Conservation (phyloP, 163 green algal genomes). For the Scenedesmus sp. region DNA sequence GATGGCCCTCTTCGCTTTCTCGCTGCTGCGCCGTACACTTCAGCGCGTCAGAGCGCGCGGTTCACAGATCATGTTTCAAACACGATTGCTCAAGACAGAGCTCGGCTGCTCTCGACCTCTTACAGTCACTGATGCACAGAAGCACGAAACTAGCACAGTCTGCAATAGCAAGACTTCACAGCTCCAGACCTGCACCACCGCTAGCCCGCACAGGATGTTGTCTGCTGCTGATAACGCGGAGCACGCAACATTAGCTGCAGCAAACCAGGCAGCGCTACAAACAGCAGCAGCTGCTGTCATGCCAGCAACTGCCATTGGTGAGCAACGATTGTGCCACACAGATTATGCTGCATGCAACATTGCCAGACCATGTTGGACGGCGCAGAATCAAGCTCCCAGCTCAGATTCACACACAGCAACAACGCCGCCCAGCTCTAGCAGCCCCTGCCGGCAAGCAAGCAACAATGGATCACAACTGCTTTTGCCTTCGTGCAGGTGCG, state of each 20-base stretch:
- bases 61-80: too few relatives aligned
- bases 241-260: neutral
- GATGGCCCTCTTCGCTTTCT: too few relatives aligned
- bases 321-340: neutral
- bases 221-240: neutral
- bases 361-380: too few relatives aligned
- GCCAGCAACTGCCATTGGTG: neutral
- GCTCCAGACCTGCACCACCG: neutral
- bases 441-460: neutral
- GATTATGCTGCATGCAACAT: too few relatives aligned
- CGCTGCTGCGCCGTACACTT: too few relatives aligned
- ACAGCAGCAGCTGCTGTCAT: conserved; percentile 9
- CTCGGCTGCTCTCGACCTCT: neutral
- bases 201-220: neutral
- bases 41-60: too few relatives aligned
- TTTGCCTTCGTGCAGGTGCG: neutral
- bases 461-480: too few relatives aligned
- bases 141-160: neutral
- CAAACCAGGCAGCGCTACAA: neutral
- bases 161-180: neutral
- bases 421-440: too few relatives aligned
- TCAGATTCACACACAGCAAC: too few relatives aligned
- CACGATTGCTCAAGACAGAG: neutral
- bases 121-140: neutral
- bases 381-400: too few relatives aligned